phyloP scores from a whole-genome alignment of 169 alveolate genomes.

The Eimeria sp. region DNA sequence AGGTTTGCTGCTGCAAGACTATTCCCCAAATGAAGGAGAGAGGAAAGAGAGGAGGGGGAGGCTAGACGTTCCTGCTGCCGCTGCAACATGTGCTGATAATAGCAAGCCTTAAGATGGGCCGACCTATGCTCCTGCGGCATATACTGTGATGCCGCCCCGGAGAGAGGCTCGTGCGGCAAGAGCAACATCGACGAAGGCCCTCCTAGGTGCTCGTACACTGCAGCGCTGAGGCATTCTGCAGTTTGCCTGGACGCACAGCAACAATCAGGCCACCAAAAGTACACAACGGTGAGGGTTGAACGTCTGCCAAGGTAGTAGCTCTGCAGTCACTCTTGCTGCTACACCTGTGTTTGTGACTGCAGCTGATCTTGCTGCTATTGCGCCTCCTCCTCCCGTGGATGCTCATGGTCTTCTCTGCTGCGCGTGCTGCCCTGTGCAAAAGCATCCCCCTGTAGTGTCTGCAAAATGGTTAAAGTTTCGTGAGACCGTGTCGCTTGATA shows the following conservation, averaged over 20 bases:
- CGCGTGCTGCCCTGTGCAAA: background rate
- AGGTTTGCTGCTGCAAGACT: constrained; percentile 43
- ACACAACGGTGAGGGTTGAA: background rate
- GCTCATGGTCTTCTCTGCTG: background rate
- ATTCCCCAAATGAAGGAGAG: constrained; percentile 41
- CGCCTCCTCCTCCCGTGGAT: background rate
- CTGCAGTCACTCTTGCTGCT: constrained; percentile 2
- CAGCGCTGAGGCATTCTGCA: constrained; percentile 62
- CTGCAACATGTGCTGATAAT: constrained; percentile 11
- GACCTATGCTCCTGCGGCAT: background rate
- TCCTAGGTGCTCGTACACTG: constrained; percentile 66
- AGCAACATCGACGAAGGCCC: constrained; percentile 44
- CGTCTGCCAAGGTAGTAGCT: background rate
- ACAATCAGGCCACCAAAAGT: background rate
- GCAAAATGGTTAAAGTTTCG: background rate
- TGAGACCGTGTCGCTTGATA: background rate
- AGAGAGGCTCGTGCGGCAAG: constrained; percentile 13
- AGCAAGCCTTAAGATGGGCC: background rate
- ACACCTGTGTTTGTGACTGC: background rate
- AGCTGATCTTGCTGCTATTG: background rate
- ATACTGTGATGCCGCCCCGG: background rate
- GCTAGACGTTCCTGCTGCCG: constrained; percentile 11
- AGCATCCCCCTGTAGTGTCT: background rate
- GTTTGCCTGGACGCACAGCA: constrained; percentile 20
- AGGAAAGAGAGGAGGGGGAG: constrained; percentile 34